Evolutionary conservation across 2,329 filamentous ascomycete species (phyloP), one percentile per base, ranked within the genome.

Genomic region (Ceratocystis papillata): DNA sequence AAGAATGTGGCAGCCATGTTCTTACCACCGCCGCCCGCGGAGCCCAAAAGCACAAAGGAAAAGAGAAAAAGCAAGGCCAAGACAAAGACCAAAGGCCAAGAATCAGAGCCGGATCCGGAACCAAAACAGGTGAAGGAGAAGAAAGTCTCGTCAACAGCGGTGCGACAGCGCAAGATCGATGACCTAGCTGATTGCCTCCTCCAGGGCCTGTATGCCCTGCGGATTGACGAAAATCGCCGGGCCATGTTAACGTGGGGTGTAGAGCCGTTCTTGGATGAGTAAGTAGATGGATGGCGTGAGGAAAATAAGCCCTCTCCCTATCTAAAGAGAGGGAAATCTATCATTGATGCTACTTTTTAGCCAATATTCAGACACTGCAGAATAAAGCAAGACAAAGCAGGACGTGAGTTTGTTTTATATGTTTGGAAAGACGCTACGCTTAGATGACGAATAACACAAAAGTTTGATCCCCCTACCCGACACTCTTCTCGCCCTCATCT

Each of bases 111-210:
- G 20, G 45, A 46, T 25, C 15, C n/a, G 4, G 17, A 15, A 37
- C 30, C 46, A 55, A 53, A 41, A 20, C 48, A 6, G 48, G 7
- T 4, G 15, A 63, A 61, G 8, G 30, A 15, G 10, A 17, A 22
- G 20, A 65, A 46, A 5, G 59, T 33, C n/a, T 15, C 60, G 10
- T 28, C 46, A 12, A 20, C 30, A 10, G 53, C 25, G n/a, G 62
- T 37, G 22, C 48, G 53, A 5, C 25, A 41, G 37, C 33, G 50
- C 33, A 67, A 67, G 28, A 33, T 67, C 15, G 65, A 67, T 20
- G 65, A 67, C 57, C 28, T 67, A 44, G 50, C 65, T 2, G 65
- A 67, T 44, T 67, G 65, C 44, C 33, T 67, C 3, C 53, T 67
- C 3, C 65, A 67, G 22, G 65, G 59, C 15, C 7, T 67, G 8